phyloP scores from a whole-genome alignment of 371 early-diverging fungal genomes.

The Gilbertella persicaria region DNA sequence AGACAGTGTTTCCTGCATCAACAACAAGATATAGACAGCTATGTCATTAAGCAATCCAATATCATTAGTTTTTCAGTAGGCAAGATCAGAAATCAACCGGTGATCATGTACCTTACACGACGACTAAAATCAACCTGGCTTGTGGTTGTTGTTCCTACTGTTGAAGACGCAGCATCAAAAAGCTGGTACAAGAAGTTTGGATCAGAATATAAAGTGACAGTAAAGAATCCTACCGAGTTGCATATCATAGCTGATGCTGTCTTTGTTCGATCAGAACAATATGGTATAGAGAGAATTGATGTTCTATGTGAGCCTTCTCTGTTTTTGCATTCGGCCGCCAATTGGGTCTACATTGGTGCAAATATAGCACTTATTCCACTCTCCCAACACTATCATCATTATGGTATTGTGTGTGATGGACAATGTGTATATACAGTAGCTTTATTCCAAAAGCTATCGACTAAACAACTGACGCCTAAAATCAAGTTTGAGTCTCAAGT shows the following conservation, averaged over 20 bases:
- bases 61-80: constrained; percentile 19
- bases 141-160: constrained; percentile 6
- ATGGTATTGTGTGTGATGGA: constrained; percentile 5
- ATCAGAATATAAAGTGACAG: constrained; percentile 6
- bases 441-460: constrained; percentile 2
- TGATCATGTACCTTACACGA: constrained; percentile 16
- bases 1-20: too few species aligned
- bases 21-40: too few species aligned
- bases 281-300: constrained; percentile 22
- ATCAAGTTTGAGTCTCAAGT: constrained; percentile 33
- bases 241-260: constrained; percentile 10
- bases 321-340: background rate
- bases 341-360: background rate
- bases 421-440: constrained; percentile 6
- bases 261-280: constrained; percentile 11
- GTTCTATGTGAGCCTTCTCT: constrained; percentile 1
- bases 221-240: constrained; percentile 16
- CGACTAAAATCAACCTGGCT: constrained; percentile 12
- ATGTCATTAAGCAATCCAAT: constrained; percentile 13
- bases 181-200: constrained; percentile 21
- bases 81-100: constrained; percentile 8
- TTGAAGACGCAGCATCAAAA: background rate
- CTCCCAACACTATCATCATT: background rate
- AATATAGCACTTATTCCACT: background rate
- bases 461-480: background rate